These are phyloP conservation scores for Xanthoceras sorbifolium DNA, from an alignment of 345 rosid genomes.

Conservation along the genomic window DNA sequence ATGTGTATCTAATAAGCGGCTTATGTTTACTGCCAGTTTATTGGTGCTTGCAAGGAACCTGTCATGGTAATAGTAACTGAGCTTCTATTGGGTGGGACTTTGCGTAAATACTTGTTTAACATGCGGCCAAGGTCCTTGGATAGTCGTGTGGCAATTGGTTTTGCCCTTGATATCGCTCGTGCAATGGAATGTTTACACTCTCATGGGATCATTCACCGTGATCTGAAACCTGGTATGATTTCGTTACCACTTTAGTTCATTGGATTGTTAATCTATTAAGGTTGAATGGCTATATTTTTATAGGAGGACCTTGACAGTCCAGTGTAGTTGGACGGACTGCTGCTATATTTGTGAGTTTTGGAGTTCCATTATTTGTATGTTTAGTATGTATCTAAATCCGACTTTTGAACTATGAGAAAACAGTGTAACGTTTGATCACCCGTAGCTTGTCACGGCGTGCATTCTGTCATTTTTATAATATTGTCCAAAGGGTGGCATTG, in stretches of 20 bases:
- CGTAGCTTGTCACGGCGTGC: background rate
- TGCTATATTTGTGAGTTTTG: background rate
- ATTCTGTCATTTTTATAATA: background rate
- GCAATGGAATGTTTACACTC: constrained; percentile 98
- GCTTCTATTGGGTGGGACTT: constrained; percentile 81
- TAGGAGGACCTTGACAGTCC: background rate
- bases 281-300: background rate
- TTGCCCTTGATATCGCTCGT: constrained; percentile 97
- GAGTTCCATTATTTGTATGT: background rate
- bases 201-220: constrained; percentile 96
- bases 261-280: constrained; percentile 15
- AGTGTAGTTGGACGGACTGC: constrained; percentile 1
- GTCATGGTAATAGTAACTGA: constrained; percentile 97
- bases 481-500: background rate
- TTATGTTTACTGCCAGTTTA: constrained; percentile 54
- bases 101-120: constrained; percentile 77
- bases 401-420: background rate
- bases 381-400: background rate
- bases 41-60: constrained; percentile 97
- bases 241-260: background rate
- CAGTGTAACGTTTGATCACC: background rate
- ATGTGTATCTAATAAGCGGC: background rate
- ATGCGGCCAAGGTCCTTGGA: constrained; percentile 75
- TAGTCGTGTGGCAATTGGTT: constrained; percentile 63
- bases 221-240: constrained; percentile 87